Base-by-base conservation (phyloP, 2,329 filamentous ascomycete species). In the Cladosporium velox region DNA sequence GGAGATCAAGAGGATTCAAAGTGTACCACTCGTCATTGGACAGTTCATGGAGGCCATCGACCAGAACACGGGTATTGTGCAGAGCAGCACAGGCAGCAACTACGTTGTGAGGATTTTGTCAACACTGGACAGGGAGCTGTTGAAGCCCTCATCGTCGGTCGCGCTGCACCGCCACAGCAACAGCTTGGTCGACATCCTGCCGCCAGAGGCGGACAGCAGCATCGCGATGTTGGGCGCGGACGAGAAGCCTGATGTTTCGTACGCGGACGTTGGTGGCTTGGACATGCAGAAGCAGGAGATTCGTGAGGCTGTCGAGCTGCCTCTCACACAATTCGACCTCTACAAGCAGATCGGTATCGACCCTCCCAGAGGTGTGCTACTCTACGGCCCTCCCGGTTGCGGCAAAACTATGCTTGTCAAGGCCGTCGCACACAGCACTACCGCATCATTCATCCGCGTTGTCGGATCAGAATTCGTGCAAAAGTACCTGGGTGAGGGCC, bases 201-300 rank as follows among this genome's bases (percentile, higher is more conserved):
- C 95, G n/a, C 95, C 95, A 4, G 95, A 99, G 84, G 95, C 95
- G 68, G 95, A 99, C 82, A 97, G 93, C 44, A 97, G 93, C 47
- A 99, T 99, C 78, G 95, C 95, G 71, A 99, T 99, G 95, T 87
- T 99, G 64, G 94, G 94, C 68, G 87, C 90, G 66, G 91, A 97
- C 76, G 95, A 99, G 86, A 99, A 98, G 86, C 95, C 95, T 38
- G 95, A 99, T 79, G 92, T 99, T 67, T 96, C 93, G 52, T 99
- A 99, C 75, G 94, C 93, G 69, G 95, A 99, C 79, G 95, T 99
- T 68, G 95, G 95, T 84, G 95, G 95, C 59, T 82, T 98, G 71
- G 95, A 99, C 76, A 99, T 99, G 95, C 95, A 99, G 83, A 99
- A 99, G 85, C 95, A 99, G 82, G 95, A 99, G 81, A 99, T 99